A percentile compares a stretch with the other conserved stretches of the same genome.
These are phyloP conservation scores for Rhizophagus sp. DNA, from an alignment of 192 early-diverging fungal species.

Conservation along the genomic window DNA sequence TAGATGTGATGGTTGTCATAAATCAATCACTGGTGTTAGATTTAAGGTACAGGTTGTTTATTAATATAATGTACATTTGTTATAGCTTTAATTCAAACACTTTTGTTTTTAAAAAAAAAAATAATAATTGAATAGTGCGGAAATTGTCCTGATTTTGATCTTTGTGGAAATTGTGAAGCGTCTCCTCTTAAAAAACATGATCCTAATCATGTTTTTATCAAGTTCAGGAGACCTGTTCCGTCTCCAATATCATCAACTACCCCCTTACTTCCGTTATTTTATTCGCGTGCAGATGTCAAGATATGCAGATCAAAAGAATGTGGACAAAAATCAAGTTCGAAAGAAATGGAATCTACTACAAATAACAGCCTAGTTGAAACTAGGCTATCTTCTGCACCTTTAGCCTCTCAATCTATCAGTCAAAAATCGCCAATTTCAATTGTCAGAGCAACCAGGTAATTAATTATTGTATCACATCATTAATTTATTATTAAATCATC, in stretches of 20 bases:
- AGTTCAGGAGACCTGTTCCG: constrained; percentile 44
- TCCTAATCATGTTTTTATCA: constrained; percentile 48
- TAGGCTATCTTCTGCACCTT: background rate
- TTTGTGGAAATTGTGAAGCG: constrained; percentile 62
- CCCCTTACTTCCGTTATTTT: constrained; percentile 43
- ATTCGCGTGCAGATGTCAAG: constrained; percentile 25
- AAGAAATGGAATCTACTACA: background rate
- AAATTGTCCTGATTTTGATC: constrained; percentile 63
- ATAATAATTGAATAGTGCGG: constrained; percentile 45
- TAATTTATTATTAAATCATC: background rate
- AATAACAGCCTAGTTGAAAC: background rate
- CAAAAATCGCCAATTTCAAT: background rate
- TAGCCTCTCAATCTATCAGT: background rate
- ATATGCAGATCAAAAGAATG: constrained; percentile 23
- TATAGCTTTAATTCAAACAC: too few species aligned
- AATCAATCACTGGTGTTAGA: constrained; percentile 44
- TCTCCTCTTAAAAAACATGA: constrained; percentile 40
- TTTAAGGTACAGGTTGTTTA: constrained; percentile 48
- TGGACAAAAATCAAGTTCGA: background rate
- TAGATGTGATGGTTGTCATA: constrained; percentile 49
- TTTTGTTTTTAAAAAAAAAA: too few species aligned
- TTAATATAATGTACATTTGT: background rate
- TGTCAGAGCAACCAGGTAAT: background rate
- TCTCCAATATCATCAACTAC: constrained; percentile 5
- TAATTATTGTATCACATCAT: background rate